A percentile compares a stretch with the other conserved stretches of the same genome.
phyloP scores from a whole-genome alignment of 495 filamentous ascomycete genomes.

The Xanthoparmelia taractica region DNA sequence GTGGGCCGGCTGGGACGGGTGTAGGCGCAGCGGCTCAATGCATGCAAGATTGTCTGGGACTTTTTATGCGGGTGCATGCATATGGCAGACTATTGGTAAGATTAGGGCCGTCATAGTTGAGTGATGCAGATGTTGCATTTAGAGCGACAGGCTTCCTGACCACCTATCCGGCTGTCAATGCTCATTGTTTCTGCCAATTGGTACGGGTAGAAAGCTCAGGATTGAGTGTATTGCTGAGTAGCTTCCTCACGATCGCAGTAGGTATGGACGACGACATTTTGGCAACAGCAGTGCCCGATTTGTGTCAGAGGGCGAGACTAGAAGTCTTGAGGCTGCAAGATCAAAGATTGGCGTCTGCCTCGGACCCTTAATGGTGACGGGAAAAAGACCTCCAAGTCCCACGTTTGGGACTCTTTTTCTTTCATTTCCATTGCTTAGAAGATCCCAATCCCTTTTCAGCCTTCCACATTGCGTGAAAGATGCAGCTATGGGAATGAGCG shows the following conservation, averaged over 20 bases:
- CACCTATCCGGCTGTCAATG: neutral
- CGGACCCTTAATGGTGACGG: neutral
- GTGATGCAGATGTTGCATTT: slow-evolving; percentile 22
- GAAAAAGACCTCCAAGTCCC: neutral
- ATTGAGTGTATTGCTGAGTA: slow-evolving; percentile 3
- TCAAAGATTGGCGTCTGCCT: too few relatives aligned
- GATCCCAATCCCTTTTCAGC: neutral
- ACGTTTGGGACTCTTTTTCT: neutral
- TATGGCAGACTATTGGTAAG: slow-evolving; percentile 22
- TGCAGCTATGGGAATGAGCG: neutral
- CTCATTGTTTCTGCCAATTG: neutral
- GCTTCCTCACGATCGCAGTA: neutral
- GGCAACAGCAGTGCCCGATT: neutral
- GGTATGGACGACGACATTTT: slow-evolving; percentile 5
- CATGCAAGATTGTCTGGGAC: neutral
- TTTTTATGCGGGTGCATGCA: slow-evolving; percentile 20
- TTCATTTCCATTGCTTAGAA: neutral
- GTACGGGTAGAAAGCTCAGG: neutral
- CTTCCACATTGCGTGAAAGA: neutral
- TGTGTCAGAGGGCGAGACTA: neutral
- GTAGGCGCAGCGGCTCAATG: neutral
- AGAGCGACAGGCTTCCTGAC: slow-evolving; percentile 18
- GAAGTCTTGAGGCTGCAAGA: neutral
- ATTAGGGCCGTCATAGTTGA: slow-evolving; percentile 22
- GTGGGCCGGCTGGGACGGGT: slow-evolving; percentile 10